Evolutionary conservation across 2,329 filamentous ascomycete species (phyloP).

Genomic region (Seiridium unicorne): DNA sequence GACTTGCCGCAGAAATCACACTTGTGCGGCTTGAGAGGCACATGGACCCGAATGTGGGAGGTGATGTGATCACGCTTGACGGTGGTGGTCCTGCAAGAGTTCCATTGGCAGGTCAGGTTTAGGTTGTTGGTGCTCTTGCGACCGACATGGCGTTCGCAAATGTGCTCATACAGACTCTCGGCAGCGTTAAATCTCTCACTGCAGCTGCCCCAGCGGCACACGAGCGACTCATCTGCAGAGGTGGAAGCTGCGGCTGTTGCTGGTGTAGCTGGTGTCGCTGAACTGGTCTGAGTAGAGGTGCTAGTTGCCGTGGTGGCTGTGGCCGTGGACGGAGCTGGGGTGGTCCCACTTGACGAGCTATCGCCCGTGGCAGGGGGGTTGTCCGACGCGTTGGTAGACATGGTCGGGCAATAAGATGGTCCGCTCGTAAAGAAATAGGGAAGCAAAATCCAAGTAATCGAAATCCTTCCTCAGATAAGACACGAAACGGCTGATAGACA

Average conservation of each 20-base stretch:
- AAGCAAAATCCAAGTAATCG: too few species aligned
- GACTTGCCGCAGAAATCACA: conserved; percentile 98
- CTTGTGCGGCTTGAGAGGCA: conserved; percentile 98
- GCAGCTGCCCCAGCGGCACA: conserved; percentile 60
- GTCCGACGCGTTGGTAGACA: conserved; percentile 1
- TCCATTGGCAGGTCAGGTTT: conserved; percentile 96
- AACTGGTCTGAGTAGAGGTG: background rate
- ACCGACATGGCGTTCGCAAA: conserved; percentile 96
- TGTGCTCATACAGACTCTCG: conserved; percentile 75
- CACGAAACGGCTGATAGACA: background rate
- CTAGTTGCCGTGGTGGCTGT: background rate
- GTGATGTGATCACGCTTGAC: conserved; percentile 99
- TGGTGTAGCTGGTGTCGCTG: conserved; percentile 44
- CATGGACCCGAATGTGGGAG: conserved; percentile 96
- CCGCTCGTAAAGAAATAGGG: background rate
- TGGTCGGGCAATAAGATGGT: background rate
- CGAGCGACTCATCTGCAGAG: conserved; percentile 50
- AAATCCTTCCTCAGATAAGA: background rate
- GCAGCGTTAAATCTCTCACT: conserved; percentile 57
- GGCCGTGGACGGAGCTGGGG: conserved; percentile 3
- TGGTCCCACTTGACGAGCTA: conserved; percentile 4
- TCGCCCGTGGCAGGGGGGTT: conserved; percentile 2
- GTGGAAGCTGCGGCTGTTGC: conserved; percentile 35
- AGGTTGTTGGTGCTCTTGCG: conserved; percentile 99
- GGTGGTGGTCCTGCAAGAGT: conserved; percentile 90